These are phyloP conservation scores for Fusarium temperatum DNA, from an alignment of 2,329 filamentous ascomycete species.

Conservation along the genomic window DNA sequence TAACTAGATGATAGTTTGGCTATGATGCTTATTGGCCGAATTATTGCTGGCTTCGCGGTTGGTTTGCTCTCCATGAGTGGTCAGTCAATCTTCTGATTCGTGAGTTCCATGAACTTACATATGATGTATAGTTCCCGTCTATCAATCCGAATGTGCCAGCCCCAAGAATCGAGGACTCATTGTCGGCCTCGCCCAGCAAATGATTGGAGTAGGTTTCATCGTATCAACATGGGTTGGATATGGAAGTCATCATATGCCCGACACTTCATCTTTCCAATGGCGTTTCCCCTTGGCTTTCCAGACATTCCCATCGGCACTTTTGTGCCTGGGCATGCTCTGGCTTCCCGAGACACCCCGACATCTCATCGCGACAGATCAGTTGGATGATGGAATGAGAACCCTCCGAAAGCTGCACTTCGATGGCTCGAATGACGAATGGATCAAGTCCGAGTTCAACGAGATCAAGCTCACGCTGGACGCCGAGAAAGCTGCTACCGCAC, in stretches of 20 bases:
- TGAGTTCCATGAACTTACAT: constrained; percentile 58
- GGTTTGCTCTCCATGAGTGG: constrained; percentile 53
- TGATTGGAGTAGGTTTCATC: constrained; percentile 64
- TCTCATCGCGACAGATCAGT: constrained; percentile 47
- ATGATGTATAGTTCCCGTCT: constrained; percentile 42
- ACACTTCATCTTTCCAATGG: constrained; percentile 47
- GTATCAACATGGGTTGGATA: constrained; percentile 56
- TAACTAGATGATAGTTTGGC: constrained; percentile 47
- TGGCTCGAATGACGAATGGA: constrained; percentile 63
- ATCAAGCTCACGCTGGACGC: constrained; percentile 64
- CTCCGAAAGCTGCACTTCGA: constrained; percentile 60
- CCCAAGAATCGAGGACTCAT: constrained; percentile 49
- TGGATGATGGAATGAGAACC: constrained; percentile 53
- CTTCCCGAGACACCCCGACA: constrained; percentile 41
- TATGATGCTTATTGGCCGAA: constrained; percentile 40
- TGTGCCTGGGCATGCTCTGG: constrained; percentile 38
- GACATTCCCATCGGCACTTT: constrained; percentile 30
- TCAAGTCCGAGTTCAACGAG: constrained; percentile 62
- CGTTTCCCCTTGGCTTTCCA: constrained; percentile 41
- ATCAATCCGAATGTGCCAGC: constrained; percentile 38
- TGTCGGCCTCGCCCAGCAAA: constrained; percentile 63
- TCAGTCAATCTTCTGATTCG: background rate
- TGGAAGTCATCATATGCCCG: constrained; percentile 41
- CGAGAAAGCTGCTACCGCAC: constrained; percentile 34
- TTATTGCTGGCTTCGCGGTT: constrained; percentile 39